phyloP scores from a whole-genome alignment of 805 yeast genomes.

The Spathaspora arborariae region DNA sequence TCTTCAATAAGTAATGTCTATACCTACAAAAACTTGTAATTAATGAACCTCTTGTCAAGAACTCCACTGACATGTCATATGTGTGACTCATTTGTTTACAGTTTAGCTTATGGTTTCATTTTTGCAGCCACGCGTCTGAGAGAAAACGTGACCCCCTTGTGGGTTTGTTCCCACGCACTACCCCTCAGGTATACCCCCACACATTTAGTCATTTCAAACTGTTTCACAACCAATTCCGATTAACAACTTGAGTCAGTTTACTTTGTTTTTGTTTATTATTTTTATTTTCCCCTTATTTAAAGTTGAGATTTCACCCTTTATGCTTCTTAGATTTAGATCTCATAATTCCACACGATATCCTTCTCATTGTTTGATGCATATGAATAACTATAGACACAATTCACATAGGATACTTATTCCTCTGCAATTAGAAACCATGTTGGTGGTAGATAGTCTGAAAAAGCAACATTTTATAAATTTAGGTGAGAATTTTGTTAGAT shows the following conservation, averaged over 20 bases:
- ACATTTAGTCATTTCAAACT: background rate
- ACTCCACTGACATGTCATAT: too few relatives aligned
- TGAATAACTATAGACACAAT: background rate
- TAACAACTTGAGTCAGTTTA: background rate
- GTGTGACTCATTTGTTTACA: background rate
- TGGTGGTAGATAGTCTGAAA: constrained; percentile 11
- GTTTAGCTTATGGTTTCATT: background rate
- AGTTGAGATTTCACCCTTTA: background rate
- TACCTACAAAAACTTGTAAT: too few relatives aligned
- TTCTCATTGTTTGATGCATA: background rate
- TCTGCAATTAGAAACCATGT: constrained; percentile 7
- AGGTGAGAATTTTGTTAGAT: constrained; percentile 32
- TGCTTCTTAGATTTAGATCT: background rate
- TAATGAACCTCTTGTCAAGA: too few relatives aligned
- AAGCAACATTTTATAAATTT: constrained; percentile 29
- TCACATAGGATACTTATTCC: constrained; percentile 9
- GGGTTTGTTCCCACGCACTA: background rate
- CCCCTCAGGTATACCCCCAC: background rate
- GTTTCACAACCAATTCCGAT: background rate
- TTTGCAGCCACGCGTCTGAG: background rate
- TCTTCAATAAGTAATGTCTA: too few relatives aligned
- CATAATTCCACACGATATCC: background rate
- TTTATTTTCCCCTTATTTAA: background rate
- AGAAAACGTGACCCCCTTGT: background rate
- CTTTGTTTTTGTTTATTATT: background rate